Percentiles rank a stretch among this genome's conserved stretches.
Conservation (phyloP, 345 rosid genomes). For the Dipteronia sinensis region DNA sequence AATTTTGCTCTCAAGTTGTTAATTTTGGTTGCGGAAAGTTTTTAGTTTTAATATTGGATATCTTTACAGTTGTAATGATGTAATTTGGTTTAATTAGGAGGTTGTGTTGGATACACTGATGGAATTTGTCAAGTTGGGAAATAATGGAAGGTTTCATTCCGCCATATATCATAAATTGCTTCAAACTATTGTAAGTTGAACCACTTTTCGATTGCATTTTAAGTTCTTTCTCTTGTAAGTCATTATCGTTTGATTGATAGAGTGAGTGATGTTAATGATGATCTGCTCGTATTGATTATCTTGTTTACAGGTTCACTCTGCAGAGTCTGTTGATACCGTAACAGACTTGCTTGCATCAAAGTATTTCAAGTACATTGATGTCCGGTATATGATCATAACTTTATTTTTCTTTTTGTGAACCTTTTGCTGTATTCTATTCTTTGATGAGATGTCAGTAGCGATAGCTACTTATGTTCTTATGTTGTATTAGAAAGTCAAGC, state of each 20-base stretch:
- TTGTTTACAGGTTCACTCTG: slow-evolving; percentile 55
- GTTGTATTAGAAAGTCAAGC: not conserved
- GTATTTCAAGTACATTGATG: slow-evolving; percentile 76
- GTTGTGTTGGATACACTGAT: slow-evolving; percentile 74
- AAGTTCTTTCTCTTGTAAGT: not conserved
- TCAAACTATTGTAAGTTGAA: slow-evolving; percentile 58
- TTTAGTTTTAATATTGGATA: not conserved
- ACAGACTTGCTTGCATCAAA: slow-evolving; percentile 61
- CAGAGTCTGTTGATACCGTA: slow-evolving; percentile 38
- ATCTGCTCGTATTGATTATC: slow-evolving; percentile 3
- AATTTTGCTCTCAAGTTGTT: not conserved
- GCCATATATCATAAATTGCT: slow-evolving; percentile 73
- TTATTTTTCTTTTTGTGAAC: not conserved
- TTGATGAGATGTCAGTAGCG: not conserved
- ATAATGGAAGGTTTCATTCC: slow-evolving; percentile 67
- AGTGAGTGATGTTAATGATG: not conserved
- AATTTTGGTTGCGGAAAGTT: too few species aligned
- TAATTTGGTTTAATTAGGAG: slow-evolving; percentile 48
- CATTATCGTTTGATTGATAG: not conserved
- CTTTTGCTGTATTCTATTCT: not conserved
- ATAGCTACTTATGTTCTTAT: not conserved
- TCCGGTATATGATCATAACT: slow-evolving; percentile 47
- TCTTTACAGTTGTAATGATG: not conserved
- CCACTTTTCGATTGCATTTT: not conserved
- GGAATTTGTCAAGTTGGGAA: slow-evolving; percentile 79